Evolutionary conservation across 306 rosid genomes (phyloP).

Genomic region (Castanea sativa): DNA sequence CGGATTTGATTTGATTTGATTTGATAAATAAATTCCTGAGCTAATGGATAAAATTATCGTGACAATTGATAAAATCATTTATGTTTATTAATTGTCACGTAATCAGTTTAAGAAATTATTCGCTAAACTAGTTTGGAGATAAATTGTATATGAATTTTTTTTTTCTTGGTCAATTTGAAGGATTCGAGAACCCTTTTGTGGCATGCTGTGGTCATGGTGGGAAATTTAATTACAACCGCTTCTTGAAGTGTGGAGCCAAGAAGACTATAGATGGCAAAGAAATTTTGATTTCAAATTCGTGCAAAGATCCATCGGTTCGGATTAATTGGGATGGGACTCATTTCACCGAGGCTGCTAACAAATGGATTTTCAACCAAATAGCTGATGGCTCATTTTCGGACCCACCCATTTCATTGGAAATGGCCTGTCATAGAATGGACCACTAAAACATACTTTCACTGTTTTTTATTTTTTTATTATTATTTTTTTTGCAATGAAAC

Average conservation of each 20-base stretch:
- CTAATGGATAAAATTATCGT: too few relatives aligned
- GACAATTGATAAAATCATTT: too few relatives aligned
- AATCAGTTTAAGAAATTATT: too few relatives aligned
- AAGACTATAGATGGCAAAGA: conserved; percentile 44
- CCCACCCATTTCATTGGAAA: conserved; percentile 63
- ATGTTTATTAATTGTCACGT: too few relatives aligned
- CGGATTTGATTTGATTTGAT: background rate
- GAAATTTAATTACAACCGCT: conserved; percentile 54
- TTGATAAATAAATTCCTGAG: background rate
- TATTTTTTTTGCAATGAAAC: background rate
- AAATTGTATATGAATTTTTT: background rate
- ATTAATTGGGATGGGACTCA: conserved; percentile 82
- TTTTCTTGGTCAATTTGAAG: conserved; percentile 32
- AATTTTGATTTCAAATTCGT: conserved; percentile 49
- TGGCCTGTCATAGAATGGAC: conserved; percentile 46
- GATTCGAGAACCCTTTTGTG: conserved; percentile 58
- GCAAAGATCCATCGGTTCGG: conserved; percentile 56
- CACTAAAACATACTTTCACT: conserved; percentile 4
- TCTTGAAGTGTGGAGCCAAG: conserved; percentile 62
- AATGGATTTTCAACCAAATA: conserved; percentile 58
- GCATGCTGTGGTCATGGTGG: conserved; percentile 95
- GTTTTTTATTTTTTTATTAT: background rate
- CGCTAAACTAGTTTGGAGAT: too few relatives aligned
- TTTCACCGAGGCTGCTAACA: conserved; percentile 72
- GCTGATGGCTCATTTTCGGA: conserved; percentile 64